Conservation (phyloP, 2,329 filamentous ascomycete genomes). For the Graphilbum fragrans region DNA sequence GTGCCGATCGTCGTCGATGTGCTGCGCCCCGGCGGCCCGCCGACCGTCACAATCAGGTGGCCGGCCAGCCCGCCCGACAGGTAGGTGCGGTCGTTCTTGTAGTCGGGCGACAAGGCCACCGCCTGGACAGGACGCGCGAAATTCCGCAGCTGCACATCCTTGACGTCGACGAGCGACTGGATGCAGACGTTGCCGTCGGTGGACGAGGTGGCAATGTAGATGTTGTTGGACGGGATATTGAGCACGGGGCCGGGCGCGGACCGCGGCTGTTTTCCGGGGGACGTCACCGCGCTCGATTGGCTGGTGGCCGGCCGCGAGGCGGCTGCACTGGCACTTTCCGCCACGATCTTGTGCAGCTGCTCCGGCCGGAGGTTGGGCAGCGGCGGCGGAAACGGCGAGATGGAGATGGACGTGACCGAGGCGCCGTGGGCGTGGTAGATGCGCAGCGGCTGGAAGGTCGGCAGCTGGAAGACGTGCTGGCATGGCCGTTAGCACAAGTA, state of each 20-base stretch:
- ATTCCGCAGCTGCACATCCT: slow-evolving; percentile 83
- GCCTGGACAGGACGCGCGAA: slow-evolving; percentile 88
- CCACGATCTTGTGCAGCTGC: slow-evolving; percentile 19
- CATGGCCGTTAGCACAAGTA: neutral
- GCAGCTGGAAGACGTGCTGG: slow-evolving; percentile 76
- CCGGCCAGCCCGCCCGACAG: slow-evolving; percentile 84
- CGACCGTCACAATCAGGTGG: slow-evolving; percentile 73
- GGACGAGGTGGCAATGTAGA: slow-evolving; percentile 86
- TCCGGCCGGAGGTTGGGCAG: slow-evolving; percentile 32
- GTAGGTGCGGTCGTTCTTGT: slow-evolving; percentile 78
- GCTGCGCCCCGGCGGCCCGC: slow-evolving; percentile 66
- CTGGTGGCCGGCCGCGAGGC: slow-evolving; percentile 21
- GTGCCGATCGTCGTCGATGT: slow-evolving; percentile 79
- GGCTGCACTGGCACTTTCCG: slow-evolving; percentile 16
- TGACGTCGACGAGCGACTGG: slow-evolving; percentile 72
- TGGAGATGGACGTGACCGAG: slow-evolving; percentile 78
- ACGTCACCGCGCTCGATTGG: slow-evolving; percentile 33
- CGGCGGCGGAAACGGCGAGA: slow-evolving; percentile 68
- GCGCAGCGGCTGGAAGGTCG: slow-evolving; percentile 67
- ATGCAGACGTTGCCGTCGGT: slow-evolving; percentile 95
- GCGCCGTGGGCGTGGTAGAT: slow-evolving; percentile 89
- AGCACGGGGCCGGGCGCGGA: slow-evolving; percentile 47
- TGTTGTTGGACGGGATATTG: slow-evolving; percentile 73
- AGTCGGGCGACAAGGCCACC: slow-evolving; percentile 89
- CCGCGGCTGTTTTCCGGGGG: slow-evolving; percentile 35